Base-by-base conservation (phyloP, 352 stramenopile genomes). In the Pythium myriotylum region DNA sequence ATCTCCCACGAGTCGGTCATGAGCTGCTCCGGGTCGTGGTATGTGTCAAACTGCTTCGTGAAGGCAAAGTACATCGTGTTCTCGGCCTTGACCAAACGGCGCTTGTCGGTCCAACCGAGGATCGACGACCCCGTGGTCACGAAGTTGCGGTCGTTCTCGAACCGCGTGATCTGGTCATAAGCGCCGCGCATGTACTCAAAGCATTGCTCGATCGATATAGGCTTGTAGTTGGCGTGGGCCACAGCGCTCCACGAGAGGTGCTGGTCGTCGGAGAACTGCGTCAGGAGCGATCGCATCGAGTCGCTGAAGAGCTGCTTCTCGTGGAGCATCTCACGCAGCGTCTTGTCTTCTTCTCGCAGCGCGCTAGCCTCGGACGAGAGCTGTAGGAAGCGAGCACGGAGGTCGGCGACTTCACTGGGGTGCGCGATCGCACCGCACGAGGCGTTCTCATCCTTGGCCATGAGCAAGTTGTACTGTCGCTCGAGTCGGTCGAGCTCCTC, bases 51-150 rank as follows among this genome's bases (percentile, higher is more conserved):
- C 9, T 29, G 3, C 62, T 91, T 91, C 20, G 68, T 73, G 63
- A 91, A 91, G 23, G 69, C 77, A 35, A 88, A 88, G 27, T 88
- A 64, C 77, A 88, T 86, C 41, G 74, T 72, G 16, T 50, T 60
- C 5, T 70, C 70, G 33, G 73, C 64, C 4, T 76, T 53, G 42
- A 81, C 77, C 33, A 86, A 53, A 1, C 73, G 70, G 27, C 79
- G 62, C 46, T 76, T 77, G 58, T 88, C 79, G n/a, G 62, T 80
- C 79, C 81, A 91, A 23, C 81, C 79, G 45, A 89, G 70, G 27
- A 62, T 41, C n/a, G 65, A 73, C n/a, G 68, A 67, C 20, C 81
- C 79, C 0, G 79, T 84, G 10, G 79, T 74, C 6, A 79, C 52
- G 22, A 80, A 84, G 19, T 77, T 59, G 41, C 63, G 63, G 6